Conservation (phyloP, 2,329 filamentous ascomycete species). For the Periconia macrospinosa region DNA sequence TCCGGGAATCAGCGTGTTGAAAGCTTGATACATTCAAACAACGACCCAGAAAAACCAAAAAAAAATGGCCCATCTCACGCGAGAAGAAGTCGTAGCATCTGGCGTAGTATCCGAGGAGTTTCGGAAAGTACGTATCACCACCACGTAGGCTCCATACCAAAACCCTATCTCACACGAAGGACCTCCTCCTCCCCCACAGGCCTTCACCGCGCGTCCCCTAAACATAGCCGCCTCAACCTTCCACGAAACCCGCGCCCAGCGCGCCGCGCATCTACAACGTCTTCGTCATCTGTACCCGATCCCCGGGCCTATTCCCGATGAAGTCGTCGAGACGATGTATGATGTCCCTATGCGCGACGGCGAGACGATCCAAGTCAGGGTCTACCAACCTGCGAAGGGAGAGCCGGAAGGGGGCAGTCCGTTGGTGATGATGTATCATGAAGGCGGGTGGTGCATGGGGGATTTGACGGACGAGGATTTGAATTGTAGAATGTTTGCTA, state of each 20-base stretch:
- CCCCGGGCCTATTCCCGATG: constrained; percentile 29
- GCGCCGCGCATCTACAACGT: constrained; percentile 28
- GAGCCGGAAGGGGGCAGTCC: constrained; percentile 25
- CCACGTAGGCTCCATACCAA: background rate
- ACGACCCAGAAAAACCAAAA: background rate
- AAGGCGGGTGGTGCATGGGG: constrained; percentile 51
- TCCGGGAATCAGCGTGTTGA: no score
- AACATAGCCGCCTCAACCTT: constrained; percentile 20
- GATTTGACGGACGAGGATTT: constrained; percentile 47
- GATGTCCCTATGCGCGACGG: constrained; percentile 30
- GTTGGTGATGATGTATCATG: constrained; percentile 43
- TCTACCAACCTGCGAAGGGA: constrained; percentile 29
- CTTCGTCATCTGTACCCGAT: constrained; percentile 36
- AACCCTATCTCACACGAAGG: background rate
- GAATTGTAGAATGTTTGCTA: constrained; percentile 44
- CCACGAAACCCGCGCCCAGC: constrained; percentile 18
- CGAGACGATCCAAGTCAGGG: constrained; percentile 23
- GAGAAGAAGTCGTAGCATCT: constrained; percentile 26
- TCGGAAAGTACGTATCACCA: constrained; percentile 16
- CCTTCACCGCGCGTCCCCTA: constrained; percentile 26
- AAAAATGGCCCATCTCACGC: constrained; percentile 31
- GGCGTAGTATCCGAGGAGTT: constrained; percentile 21
- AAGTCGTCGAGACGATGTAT: constrained; percentile 31
- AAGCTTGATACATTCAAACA: background rate
- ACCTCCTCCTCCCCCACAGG: constrained; percentile 9